Evolutionary conservation across 345 rosid genomes (phyloP).

Genomic region (Eucalyptus curtisii): DNA sequence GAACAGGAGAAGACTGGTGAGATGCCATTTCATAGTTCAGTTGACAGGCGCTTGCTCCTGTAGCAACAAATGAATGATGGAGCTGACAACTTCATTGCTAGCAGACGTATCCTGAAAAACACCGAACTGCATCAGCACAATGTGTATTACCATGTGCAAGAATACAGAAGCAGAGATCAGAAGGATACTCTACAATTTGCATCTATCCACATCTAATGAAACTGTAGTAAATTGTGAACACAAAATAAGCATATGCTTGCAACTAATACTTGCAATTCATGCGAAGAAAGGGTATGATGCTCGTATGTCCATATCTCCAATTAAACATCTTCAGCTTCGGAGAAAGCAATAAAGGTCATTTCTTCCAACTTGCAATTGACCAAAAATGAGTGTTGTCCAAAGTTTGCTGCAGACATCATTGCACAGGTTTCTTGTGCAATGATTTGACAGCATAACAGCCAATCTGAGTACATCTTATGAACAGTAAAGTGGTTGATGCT

Average conservation of each 20-base stretch:
- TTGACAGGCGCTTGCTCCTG: slow-evolving; percentile 52
- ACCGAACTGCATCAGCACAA: background rate
- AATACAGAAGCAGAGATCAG: background rate
- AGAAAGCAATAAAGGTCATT: background rate
- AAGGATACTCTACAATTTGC: background rate
- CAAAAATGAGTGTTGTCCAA: background rate
- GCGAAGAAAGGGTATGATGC: background rate
- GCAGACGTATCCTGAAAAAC: slow-evolving; percentile 38
- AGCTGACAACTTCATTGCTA: slow-evolving; percentile 64
- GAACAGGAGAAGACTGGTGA: background rate
- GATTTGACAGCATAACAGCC: background rate
- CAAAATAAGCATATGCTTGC: background rate
- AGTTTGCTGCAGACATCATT: background rate
- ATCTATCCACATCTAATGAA: background rate
- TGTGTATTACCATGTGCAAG: background rate
- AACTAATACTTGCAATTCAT: background rate
- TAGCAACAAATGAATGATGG: slow-evolving; percentile 56
- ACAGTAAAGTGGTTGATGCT: background rate
- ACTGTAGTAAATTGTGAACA: background rate
- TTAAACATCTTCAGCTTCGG: background rate
- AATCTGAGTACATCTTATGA: background rate
- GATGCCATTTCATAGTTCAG: background rate
- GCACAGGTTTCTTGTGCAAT: background rate
- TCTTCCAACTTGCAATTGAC: background rate
- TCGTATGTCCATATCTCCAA: background rate